Evolutionary conservation across 1,139 yeast genomes (phyloP), one percentile per base, ranked within the genome.

Genomic region (Pichia kudriavzevii): DNA sequence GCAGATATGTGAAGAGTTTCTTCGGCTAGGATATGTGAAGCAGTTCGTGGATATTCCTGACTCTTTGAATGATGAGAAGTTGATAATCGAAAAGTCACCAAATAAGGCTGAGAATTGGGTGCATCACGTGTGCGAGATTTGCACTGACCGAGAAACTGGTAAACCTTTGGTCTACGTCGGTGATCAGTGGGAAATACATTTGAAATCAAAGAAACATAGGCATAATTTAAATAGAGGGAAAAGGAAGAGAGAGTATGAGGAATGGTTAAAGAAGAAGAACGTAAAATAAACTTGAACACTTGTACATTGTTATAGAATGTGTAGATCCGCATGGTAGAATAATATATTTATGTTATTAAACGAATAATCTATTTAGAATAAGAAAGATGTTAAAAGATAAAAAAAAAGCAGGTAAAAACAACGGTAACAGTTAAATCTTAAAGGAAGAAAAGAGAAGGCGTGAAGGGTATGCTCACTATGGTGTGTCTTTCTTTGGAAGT

Each of bases 151-250:
- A 26, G 62, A 67, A 4, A 41, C 42, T 1, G 79, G 78, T 3
- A 61, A 70, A 6, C 69, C 72, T 0, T 57, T 81, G 16, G 69
- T 83, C 1, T 69, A 83, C 1, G 77, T 91, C 7, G 97, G 96
- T 0, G 75, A 76, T 4, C 79, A 71, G 34, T 85, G 87, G 80
- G 58, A 68, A 4, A 64, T 69, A 4, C 98, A 91, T 56, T 40
- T 75, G 31, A 61, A 63, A 18, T 79, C 95, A 41, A 65, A 75
- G 41, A 67, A 82, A 38, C 95, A 85, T 46, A 62, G 64, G 34
- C 56, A 63, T 7, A 62, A 61, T 33, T 28, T 63, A n/a, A 56
- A 58, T 13, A 55, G 66, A 36, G 66, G 65, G 1, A 55, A 60
- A 34, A 57, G 63, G 22, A 71, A 67, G 47, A 54, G 60, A 22